Evolutionary conservation across 2,329 filamentous ascomycete genomes (phyloP).

Genomic region (Aureobasidium pullulans): DNA sequence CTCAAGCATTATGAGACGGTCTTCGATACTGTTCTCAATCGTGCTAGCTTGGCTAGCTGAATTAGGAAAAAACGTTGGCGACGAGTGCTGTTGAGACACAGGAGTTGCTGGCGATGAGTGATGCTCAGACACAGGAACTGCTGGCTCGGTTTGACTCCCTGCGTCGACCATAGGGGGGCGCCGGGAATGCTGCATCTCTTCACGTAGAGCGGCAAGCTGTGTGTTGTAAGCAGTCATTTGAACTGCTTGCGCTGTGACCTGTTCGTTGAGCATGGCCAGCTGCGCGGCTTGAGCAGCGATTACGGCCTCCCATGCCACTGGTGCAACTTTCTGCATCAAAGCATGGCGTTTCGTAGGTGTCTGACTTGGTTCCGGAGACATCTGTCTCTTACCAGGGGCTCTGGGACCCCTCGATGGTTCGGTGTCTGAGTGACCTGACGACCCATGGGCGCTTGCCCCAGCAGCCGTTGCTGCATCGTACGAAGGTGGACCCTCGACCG

Average conservation of each 20-base stretch:
- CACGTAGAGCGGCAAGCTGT: neutral
- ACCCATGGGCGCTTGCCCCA: neutral
- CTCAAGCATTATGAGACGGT: neutral
- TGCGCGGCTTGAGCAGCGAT: neutral
- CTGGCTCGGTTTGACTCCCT: neutral
- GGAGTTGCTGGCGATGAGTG: neutral
- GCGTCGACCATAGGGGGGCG: neutral
- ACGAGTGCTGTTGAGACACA: no score
- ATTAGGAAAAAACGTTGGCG: no score
- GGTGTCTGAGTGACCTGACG: neutral
- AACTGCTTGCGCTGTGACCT: neutral
- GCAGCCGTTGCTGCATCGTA: neutral
- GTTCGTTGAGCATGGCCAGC: neutral
- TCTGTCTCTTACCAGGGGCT: neutral
- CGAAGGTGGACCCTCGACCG: neutral
- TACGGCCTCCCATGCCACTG: neutral
- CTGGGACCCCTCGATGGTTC: neutral
- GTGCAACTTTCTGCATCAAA: neutral
- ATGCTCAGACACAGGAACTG: neutral
- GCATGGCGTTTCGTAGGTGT: neutral
- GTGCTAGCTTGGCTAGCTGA: neutral
- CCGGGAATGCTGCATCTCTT: neutral
- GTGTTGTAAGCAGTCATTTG: neutral
- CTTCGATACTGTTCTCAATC: neutral
- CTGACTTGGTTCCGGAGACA: neutral